phyloP scores from a whole-genome alignment of 2,329 filamentous ascomycete genomes.

The Anisogramma anomala region DNA sequence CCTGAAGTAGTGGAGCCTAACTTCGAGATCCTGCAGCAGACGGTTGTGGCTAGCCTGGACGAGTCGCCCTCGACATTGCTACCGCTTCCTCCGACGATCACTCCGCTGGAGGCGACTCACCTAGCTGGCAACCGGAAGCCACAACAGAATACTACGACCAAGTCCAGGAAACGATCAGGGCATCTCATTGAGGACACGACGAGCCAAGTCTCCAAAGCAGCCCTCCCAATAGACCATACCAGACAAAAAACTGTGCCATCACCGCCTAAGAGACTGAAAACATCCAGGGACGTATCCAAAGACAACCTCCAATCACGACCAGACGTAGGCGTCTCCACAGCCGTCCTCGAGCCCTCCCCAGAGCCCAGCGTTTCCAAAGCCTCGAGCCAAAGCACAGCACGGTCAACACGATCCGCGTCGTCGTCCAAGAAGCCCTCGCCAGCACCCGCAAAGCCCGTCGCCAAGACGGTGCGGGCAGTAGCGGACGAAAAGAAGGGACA shows the following conservation, averaged over 20 bases:
- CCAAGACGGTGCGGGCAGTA: background rate
- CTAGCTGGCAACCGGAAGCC: constrained; percentile 37
- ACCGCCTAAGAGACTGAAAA: constrained; percentile 21
- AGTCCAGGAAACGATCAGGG: constrained; percentile 22
- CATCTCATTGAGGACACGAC: constrained; percentile 38
- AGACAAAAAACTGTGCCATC: constrained; percentile 22
- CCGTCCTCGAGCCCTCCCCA: constrained; percentile 9
- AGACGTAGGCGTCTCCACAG: constrained; percentile 14
- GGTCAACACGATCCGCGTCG: constrained; percentile 1
- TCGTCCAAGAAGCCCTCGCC: constrained; percentile 4
- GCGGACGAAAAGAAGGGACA: constrained; percentile 2
- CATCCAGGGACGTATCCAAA: constrained; percentile 12
- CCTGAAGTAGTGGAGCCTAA: constrained; percentile 32
- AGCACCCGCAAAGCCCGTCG: constrained; percentile 3
- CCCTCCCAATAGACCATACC: constrained; percentile 24
- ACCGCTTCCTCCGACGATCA: constrained; percentile 35
- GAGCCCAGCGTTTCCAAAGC: constrained; percentile 7
- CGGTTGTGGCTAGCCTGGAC: too few species aligned
- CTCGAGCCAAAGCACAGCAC: constrained; percentile 7
- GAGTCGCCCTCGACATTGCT: constrained; percentile 28
- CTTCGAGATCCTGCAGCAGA: constrained; percentile 34
- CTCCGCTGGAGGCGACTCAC: constrained; percentile 40
- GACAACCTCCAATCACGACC: constrained; percentile 12
- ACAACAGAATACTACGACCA: constrained; percentile 36
- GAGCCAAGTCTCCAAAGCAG: constrained; percentile 26